Base-by-base conservation (phyloP, 306 rosid genomes). In the Morella rubra region DNA sequence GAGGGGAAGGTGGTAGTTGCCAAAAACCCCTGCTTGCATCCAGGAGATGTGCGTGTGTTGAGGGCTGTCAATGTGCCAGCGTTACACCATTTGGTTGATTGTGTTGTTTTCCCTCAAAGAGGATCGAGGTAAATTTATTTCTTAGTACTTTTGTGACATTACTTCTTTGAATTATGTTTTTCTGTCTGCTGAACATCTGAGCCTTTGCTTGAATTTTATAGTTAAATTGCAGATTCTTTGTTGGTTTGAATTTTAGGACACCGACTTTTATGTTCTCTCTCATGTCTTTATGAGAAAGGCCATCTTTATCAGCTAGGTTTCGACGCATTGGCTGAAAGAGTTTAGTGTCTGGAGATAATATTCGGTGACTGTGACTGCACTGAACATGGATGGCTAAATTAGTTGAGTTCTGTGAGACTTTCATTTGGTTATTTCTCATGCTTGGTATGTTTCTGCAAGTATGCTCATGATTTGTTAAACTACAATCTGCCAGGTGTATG, bases 41-140 rank as follows among this genome's bases (percentile, higher is more conserved):
- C 95, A 2, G 97, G 97, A 4, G 95, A 91, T 82, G 85, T 91
- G 68, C 97, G 97, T 79, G 91, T 91, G 88, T 81, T 91, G 69
- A 55, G 37, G 65, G 95, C 97, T 54, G 90, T 91, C 53, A 5
- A 88, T 85, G 93, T 88, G 78, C 89, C 87, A 16, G 87, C 71
- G n/a, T 87, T 91, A 86, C 64, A 79, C 72, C 97, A 91, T 81
- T 84, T 91, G 97, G 93, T 90, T 60, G 93, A 91, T 55, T 91
- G 95, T 79, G 91, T 91, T 65, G 95, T 90, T 73, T 91, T 91
- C 80, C 97, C 97, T 15, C 91, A 90, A 72, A 86, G 82, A 80
- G 97, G 97, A 47, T 0, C 0, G n/a, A 90, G 97, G 97, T 88
- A 71, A 75, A 40, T 41, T 69, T 80, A 66, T 66, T 68, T 70